phyloP scores from a whole-genome alignment of 768 basidiomycete species.

The Hortiboletus campestris region DNA sequence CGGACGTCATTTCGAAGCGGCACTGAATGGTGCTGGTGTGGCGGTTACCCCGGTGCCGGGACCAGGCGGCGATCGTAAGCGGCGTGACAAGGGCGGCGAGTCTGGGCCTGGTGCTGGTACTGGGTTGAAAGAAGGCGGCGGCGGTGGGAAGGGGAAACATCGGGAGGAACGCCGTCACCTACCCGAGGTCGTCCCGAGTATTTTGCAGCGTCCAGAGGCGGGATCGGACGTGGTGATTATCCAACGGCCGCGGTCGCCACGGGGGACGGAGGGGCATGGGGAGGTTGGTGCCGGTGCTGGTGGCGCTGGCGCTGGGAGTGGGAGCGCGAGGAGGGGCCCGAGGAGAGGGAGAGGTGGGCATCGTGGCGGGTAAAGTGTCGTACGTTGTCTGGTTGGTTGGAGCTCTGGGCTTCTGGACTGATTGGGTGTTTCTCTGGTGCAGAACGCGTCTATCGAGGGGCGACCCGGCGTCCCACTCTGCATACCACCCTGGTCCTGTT shows the following conservation, averaged over 20 bases:
- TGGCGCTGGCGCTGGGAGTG: constrained; percentile 9
- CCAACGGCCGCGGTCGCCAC: constrained; percentile 13
- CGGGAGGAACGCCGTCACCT: constrained; percentile 8
- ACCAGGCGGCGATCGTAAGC: constrained; percentile 32
- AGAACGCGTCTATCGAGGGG: neutral
- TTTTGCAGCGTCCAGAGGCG: constrained; percentile 28
- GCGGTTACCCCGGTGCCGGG: constrained; percentile 19
- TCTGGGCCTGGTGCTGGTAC: neutral
- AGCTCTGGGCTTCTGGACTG: neutral
- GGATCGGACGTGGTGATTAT: constrained; percentile 5
- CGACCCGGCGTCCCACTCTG: too few species aligned
- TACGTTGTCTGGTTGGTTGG: neutral
- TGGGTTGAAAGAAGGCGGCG: neutral
- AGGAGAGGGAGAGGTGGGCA: constrained; percentile 32
- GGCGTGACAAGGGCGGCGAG: constrained; percentile 34
- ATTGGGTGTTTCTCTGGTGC: neutral
- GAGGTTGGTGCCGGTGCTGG: constrained; percentile 1
- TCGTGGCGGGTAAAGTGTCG: constrained; percentile 24
- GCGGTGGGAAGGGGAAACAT: constrained; percentile 10
- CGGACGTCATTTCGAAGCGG: constrained; percentile 70
- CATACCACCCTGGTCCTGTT: neutral
- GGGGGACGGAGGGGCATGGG: constrained; percentile 4
- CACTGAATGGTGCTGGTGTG: constrained; percentile 62
- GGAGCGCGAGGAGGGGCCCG: constrained; percentile 28
- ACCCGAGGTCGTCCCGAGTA: constrained; percentile 13